phyloP scores from a whole-genome alignment of 257 asterid genomes.

The Vinca minor region DNA sequence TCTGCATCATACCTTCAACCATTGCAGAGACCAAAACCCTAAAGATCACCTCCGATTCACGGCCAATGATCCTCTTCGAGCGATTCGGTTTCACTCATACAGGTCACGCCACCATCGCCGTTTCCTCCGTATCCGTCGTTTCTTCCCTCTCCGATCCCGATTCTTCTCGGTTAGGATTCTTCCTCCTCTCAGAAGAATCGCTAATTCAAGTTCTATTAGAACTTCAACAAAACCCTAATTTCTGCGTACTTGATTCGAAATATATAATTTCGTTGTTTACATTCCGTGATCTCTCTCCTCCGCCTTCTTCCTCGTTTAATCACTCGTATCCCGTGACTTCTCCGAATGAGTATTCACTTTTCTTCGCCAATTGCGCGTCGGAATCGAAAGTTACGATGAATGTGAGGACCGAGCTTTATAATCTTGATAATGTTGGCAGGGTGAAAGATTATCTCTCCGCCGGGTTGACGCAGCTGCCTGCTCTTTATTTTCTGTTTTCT shows the following conservation, averaged over 20 bases:
- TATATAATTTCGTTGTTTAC: conserved; percentile 51
- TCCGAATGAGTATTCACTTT: conserved; percentile 79
- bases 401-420: conserved; percentile 77
- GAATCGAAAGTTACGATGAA: conserved; percentile 81
- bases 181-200: conserved; percentile 77
- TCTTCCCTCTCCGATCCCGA: conserved; percentile 44
- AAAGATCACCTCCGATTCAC: conserved; percentile 53
- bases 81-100: conserved; percentile 93
- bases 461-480: conserved; percentile 77
- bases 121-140: conserved; percentile 63
- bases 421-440: conserved; percentile 53
- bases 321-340: conserved; percentile 56
- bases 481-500: conserved; percentile 58
- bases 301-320: conserved; percentile 62
- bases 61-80: conserved; percentile 84
- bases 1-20: conserved; percentile 29
- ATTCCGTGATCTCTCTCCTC: conserved; percentile 79
- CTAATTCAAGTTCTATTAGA: conserved; percentile 70
- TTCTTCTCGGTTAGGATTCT: conserved; percentile 67
- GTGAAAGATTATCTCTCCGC: conserved; percentile 74
- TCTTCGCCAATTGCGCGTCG: conserved; percentile 87
- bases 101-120: conserved; percentile 60
- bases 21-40: conserved; percentile 74
- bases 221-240: conserved; percentile 58
- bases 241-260: conserved; percentile 81